phyloP scores from a whole-genome alignment of 164 flowering plant species.

The Platanus orientalis region DNA sequence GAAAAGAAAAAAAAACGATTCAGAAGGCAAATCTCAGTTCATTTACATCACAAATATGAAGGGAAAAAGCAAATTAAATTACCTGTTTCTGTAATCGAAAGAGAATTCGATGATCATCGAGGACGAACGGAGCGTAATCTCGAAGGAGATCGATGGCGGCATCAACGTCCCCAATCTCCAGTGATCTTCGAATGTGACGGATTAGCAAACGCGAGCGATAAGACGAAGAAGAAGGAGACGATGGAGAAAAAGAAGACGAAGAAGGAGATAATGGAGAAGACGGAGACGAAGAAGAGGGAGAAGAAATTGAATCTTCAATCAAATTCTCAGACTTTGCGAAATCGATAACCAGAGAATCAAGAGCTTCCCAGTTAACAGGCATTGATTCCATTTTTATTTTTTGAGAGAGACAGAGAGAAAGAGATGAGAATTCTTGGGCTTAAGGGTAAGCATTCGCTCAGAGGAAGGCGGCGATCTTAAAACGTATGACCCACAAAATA shows the following conservation, averaged over 20 bases:
- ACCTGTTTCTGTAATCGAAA: slow-evolving; percentile 96
- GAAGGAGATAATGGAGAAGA: slow-evolving; percentile 22
- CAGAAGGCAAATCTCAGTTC: neutral
- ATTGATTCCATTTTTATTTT: slow-evolving; percentile 52
- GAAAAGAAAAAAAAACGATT: neutral
- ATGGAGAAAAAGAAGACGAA: slow-evolving; percentile 16
- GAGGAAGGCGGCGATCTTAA: too few relatives aligned
- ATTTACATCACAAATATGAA: neutral
- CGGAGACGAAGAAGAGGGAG: slow-evolving; percentile 19
- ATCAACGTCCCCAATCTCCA: slow-evolving; percentile 77
- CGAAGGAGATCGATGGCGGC: slow-evolving; percentile 69
- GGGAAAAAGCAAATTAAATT: neutral
- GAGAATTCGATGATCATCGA: slow-evolving; percentile 77
- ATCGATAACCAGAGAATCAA: slow-evolving; percentile 73
- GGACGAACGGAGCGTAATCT: slow-evolving; percentile 65
- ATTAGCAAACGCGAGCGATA: slow-evolving; percentile 72
- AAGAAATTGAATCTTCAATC: slow-evolving; percentile 40
- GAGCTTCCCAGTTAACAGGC: slow-evolving; percentile 90
- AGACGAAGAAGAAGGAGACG: slow-evolving; percentile 53
- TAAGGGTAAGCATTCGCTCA: too few relatives aligned
- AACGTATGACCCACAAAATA: too few relatives aligned
- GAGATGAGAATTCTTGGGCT: neutral
- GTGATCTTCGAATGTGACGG: slow-evolving; percentile 57
- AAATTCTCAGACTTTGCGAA: slow-evolving; percentile 86
- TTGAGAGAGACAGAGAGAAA: neutral